phyloP scores from a whole-genome alignment of 495 filamentous ascomycete species.

The Tuber borchii region DNA sequence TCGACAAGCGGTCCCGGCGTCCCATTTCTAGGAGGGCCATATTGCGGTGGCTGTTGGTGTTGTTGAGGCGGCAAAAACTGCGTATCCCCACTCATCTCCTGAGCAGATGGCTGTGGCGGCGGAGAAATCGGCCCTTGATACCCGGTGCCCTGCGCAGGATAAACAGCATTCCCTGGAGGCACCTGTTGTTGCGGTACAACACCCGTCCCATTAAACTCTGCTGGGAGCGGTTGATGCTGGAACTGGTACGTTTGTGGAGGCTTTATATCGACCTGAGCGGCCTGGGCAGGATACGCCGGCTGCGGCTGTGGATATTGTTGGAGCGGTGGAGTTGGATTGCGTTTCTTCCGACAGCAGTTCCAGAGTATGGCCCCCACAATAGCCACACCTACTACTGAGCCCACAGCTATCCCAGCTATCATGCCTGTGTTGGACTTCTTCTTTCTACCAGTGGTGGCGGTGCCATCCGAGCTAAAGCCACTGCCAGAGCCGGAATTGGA shows the following conservation, averaged over 20 bases:
- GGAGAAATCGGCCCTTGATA: neutral
- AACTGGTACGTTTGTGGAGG: neutral
- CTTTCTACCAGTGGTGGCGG: conserved; percentile 3
- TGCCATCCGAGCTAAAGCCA: neutral
- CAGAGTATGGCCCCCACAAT: neutral
- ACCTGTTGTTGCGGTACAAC: neutral
- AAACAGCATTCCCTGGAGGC: neutral
- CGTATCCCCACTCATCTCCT: neutral
- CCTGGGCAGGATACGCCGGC: neutral
- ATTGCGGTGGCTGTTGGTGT: neutral
- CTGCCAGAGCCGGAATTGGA: neutral
- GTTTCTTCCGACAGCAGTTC: conserved; percentile 14
- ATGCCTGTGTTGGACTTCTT: conserved; percentile 19
- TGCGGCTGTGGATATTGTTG: neutral
- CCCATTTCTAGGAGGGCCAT: neutral
- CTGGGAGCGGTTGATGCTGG: neutral
- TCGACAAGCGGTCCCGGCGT: neutral
- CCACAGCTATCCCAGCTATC: conserved; percentile 20
- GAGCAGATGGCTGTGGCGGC: neutral
- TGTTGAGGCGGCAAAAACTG: neutral
- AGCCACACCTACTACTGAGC: neutral
- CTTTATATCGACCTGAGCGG: neutral
- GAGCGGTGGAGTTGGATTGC: neutral
- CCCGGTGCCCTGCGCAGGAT: neutral
- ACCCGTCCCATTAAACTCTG: neutral